These are phyloP conservation scores for Fraxinus sp. DNA, from an alignment of 305 asterid species.

Conservation along the genomic window DNA sequence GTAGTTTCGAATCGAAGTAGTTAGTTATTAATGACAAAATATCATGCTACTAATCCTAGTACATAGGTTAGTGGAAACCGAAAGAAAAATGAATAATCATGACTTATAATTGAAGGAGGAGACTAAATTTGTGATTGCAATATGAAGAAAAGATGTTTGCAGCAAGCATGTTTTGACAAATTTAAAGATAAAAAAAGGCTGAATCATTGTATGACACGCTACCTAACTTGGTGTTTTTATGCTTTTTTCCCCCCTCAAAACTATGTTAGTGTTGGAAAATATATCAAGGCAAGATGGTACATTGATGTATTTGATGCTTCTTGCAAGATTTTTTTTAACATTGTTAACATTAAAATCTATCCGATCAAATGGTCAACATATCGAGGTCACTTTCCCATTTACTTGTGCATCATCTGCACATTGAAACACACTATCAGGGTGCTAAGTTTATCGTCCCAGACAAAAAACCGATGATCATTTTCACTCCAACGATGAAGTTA, in stretches of 20 bases:
- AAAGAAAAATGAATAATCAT: constrained; percentile 18
- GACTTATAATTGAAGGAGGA: constrained; percentile 18
- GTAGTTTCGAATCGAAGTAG: not conserved
- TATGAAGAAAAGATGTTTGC: not conserved
- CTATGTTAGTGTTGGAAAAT: not conserved
- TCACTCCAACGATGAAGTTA: not conserved
- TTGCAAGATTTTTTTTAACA: not conserved
- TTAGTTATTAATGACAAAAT: not conserved
- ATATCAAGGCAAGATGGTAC: not conserved
- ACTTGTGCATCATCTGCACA: not conserved
- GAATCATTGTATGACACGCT: not conserved
- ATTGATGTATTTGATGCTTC: not conserved
- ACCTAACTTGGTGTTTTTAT: not conserved
- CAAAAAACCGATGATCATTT: not conserved
- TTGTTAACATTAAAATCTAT: not conserved
- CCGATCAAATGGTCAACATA: not conserved
- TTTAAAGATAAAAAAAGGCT: not conserved
- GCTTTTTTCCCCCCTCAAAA: not conserved
- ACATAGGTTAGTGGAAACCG: constrained; percentile 26
- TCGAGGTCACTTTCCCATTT: not conserved
- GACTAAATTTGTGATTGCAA: constrained; percentile 1
- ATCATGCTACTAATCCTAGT: not conserved
- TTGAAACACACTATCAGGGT: no score
- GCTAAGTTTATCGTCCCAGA: not conserved
- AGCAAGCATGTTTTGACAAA: constrained; percentile 10